Evolutionary conservation across 345 rosid species (phyloP).

Genomic region (Erodium maritimum): DNA sequence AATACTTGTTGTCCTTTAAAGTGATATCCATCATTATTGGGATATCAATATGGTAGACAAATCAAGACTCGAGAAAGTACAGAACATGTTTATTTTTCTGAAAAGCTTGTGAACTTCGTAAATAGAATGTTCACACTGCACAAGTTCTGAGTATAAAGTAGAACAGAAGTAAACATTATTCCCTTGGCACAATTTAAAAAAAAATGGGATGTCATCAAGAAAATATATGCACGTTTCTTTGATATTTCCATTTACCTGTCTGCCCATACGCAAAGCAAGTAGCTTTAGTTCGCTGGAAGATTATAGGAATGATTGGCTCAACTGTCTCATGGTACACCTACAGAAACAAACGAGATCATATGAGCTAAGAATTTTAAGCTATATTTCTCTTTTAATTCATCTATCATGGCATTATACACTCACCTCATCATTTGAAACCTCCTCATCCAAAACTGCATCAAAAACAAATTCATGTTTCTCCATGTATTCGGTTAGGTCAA

Average conservation of each 20-base stretch:
- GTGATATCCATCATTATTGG: background rate
- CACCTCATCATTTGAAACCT: constrained; percentile 96
- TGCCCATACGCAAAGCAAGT: constrained; percentile 99
- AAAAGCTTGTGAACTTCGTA: too few species aligned
- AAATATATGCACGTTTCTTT: background rate
- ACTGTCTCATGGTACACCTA: constrained; percentile 90
- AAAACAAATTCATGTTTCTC: constrained; percentile 94
- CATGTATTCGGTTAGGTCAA: constrained; percentile 88
- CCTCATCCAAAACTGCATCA: constrained; percentile 92
- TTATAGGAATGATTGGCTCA: constrained; percentile 92
- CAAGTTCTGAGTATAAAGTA: constrained; percentile 6
- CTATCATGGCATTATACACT: constrained; percentile 11
- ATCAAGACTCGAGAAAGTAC: background rate
- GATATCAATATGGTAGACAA: background rate
- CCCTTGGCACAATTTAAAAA: constrained; percentile 13
- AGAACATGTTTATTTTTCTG: constrained; percentile 7
- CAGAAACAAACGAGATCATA: constrained; percentile 3
- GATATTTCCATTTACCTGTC: constrained; percentile 44
- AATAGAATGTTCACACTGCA: background rate
- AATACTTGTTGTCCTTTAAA: constrained; percentile 64
- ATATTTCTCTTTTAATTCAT: background rate
- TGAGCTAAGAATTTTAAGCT: background rate
- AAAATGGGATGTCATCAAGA: background rate
- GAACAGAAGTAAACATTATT: constrained; percentile 17
- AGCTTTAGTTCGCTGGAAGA: constrained; percentile 86